These are phyloP conservation scores for Pseudopediastrum boryanum DNA, from an alignment of 139 green algal species.

Conservation along the genomic window DNA sequence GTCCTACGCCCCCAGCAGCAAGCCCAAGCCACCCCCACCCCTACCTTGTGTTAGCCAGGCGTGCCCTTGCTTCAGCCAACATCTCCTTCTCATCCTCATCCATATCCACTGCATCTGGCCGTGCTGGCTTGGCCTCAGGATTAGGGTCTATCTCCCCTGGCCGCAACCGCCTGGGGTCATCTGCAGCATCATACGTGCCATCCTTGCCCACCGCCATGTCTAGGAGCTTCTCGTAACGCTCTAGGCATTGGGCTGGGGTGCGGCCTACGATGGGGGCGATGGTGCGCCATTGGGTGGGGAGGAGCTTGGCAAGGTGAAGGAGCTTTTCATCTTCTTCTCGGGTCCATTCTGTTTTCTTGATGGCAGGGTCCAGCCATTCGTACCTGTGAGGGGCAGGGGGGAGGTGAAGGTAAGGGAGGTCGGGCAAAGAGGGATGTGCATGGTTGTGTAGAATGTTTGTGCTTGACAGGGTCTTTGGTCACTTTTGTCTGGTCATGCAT, in stretches of 20 bases:
- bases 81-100: conserved; percentile 99
- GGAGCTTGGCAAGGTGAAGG: conserved; percentile 98
- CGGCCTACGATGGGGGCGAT: conserved; percentile 98
- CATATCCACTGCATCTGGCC: conserved; percentile 98
- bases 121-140: conserved; percentile 94
- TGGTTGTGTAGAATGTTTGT: too few relatives aligned
- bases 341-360: conserved; percentile 99
- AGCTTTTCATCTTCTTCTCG: conserved; percentile 99
- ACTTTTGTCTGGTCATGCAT: too few relatives aligned
- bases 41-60: conserved; percentile 95
- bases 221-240: conserved; percentile 80
- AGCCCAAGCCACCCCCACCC: neutral
- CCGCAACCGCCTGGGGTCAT: conserved; percentile 92
- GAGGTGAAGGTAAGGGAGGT: neutral
- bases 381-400: conserved; percentile 60
- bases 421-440: neutral
- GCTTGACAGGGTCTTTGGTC: too few relatives aligned
- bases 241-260: conserved; percentile 96
- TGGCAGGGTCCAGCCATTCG: conserved; percentile 98
- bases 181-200: conserved; percentile 78
- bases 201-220: conserved; percentile 58
- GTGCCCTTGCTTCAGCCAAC: conserved; percentile 94
- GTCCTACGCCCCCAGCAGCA: too few relatives aligned
- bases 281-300: conserved; percentile 99
- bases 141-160: conserved; percentile 99